Evolutionary conservation across 1,284 basidiomycete species (phyloP).

Genomic region (Afroboletus lepidellus): DNA sequence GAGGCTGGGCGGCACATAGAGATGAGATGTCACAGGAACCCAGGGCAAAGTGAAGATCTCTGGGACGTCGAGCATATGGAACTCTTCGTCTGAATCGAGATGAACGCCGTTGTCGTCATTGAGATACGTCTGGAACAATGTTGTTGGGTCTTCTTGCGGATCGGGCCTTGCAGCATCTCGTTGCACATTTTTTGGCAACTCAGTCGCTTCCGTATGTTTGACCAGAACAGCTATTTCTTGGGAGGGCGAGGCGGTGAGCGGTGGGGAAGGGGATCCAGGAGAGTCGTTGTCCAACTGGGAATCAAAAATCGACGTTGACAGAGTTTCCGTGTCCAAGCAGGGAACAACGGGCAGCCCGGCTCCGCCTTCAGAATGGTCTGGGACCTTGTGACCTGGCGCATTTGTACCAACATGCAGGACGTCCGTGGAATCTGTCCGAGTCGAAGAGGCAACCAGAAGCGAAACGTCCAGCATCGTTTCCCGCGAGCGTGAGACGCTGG

Average conservation of each 20-base stretch:
- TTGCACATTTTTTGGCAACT: neutral
- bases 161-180: neutral
- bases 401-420: neutral
- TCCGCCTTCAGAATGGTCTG: neutral
- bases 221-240: neutral
- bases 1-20: slow-evolving; percentile 39
- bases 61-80: slow-evolving; percentile 37
- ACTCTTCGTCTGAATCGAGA: slow-evolving; percentile 20
- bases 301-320: neutral
- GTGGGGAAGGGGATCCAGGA: neutral
- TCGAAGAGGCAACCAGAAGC: neutral
- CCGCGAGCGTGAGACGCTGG: slow-evolving; percentile 3
- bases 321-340: neutral
- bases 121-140: neutral
- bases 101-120: neutral
- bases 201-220: neutral
- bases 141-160: neutral
- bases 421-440: neutral
- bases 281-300: neutral
- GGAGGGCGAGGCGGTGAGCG: neutral
- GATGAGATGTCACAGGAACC: slow-evolving; percentile 23
- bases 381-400: neutral
- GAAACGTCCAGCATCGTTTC: slow-evolving; percentile 1
- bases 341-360: neutral
- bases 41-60: slow-evolving; percentile 37